Conservation (phyloP, 208 protist species). For the Acanthamoeba culbertsoni region DNA sequence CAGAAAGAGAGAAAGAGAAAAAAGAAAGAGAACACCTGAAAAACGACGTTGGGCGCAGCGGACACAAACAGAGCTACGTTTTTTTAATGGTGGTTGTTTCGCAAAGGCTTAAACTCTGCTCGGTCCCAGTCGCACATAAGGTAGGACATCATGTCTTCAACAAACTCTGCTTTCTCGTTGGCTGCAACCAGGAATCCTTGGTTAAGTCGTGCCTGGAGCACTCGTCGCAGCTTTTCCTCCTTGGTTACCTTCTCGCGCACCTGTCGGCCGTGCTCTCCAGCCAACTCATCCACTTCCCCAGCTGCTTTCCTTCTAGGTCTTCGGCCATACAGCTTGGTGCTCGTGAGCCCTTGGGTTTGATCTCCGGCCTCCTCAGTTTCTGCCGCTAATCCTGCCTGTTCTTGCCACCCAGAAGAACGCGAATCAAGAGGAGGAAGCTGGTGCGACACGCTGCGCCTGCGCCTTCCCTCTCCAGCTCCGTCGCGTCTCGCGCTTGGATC, state of each 20-base stretch:
- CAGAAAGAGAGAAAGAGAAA: no score
- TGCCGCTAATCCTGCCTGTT: not conserved
- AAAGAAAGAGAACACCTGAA: no score
- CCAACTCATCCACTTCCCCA: not conserved
- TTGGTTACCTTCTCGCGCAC: constrained; percentile 39
- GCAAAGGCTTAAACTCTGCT: not conserved
- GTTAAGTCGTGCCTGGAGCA: not conserved
- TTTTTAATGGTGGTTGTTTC: not conserved
- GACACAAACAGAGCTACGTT: no score
- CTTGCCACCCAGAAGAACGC: not conserved
- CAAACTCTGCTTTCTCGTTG: not conserved
- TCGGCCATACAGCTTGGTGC: not conserved
- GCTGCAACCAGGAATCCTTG: not conserved
- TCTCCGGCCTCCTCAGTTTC: not conserved
- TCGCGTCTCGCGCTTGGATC: not conserved
- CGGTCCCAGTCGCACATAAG: constrained; percentile 1
- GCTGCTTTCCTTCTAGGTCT: not conserved
- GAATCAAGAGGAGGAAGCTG: not conserved
- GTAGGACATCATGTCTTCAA: not conserved
- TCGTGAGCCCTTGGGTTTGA: not conserved
- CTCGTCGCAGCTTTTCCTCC: not conserved
- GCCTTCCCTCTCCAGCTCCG: not conserved
- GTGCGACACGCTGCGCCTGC: not conserved
- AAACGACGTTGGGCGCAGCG: no score
- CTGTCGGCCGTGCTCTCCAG: no score